phyloP scores from a whole-genome alignment of 2,329 filamentous ascomycete species.

The Botrytis fabae region DNA sequence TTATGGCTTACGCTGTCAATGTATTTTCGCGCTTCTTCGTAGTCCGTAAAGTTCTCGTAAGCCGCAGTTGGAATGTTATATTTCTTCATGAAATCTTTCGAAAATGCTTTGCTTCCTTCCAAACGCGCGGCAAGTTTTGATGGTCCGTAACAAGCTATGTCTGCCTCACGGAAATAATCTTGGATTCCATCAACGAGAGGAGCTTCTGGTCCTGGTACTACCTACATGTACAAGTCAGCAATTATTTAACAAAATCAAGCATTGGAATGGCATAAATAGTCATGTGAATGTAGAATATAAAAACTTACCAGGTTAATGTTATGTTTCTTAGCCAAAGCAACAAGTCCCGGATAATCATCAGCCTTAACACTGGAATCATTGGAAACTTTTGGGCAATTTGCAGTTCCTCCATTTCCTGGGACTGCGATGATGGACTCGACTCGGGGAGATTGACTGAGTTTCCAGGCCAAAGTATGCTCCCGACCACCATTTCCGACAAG shows the following conservation, averaged over 20 bases:
- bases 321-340: slow-evolving; percentile 71
- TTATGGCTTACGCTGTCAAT: slow-evolving; percentile 69
- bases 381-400: slow-evolving; percentile 64
- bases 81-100: slow-evolving; percentile 95
- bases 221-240: slow-evolving; percentile 36
- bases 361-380: slow-evolving; percentile 69
- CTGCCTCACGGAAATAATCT: slow-evolving; percentile 65
- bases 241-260: background rate
- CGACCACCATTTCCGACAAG: slow-evolving; percentile 92
- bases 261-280: background rate
- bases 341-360: slow-evolving; percentile 74
- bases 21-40: slow-evolving; percentile 70
- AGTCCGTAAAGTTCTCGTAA: slow-evolving; percentile 85
- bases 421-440: slow-evolving; percentile 73
- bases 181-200: slow-evolving; percentile 92
- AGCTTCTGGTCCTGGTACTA: slow-evolving; percentile 88
- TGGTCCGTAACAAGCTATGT: slow-evolving; percentile 66
- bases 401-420: slow-evolving; percentile 87
- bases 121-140: slow-evolving; percentile 80
- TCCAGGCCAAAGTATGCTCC: slow-evolving; percentile 94
- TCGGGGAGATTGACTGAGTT: slow-evolving; percentile 76
- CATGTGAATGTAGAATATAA: background rate
- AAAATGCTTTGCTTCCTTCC: slow-evolving; percentile 96
- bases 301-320: slow-evolving; percentile 62
- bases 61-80: slow-evolving; percentile 87